Evolutionary conservation across 768 basidiomycete species (phyloP), one percentile per base, ranked within the genome.

Genomic region (Lyophyllum atratum): DNA sequence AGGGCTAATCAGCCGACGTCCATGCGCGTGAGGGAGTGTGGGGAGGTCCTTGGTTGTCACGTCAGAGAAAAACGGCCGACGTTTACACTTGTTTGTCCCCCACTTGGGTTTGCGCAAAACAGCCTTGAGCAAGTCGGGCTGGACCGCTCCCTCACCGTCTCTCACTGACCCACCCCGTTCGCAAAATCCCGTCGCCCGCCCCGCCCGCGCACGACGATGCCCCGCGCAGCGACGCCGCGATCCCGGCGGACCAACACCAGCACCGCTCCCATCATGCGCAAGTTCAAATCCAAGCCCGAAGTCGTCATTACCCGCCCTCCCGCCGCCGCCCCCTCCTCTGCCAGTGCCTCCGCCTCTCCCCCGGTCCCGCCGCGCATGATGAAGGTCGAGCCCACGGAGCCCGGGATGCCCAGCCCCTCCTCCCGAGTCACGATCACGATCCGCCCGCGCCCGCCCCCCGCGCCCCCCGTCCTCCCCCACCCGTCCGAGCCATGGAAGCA

Each of bases 401-500:
- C 4, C 34, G 34, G 34, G 11, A 3, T 37, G 11, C 4, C 11
- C 29, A 5, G 6, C 34, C 34, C 34, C 34, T 6, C 34, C 9
- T 8, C 7, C 43, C 22, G 29, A 46, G 29, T 43, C 40, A 25
- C 51, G 25, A 44, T 43, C 26, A 52, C 21, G 12, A 21, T 52
- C 48, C 49, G 12, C 33, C 40, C 42, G 21, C 44, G 43, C 2
- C 22, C 54, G 2, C 34, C 11, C 34, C 34, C n/a, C n/a, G n/a
- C 34, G 34, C 52, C 46, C 37, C 24, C 25, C 47, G 10, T 33
- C 10, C 52, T 45, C 4, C 3, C 49, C n/a, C 19, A 51, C 10
- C 55, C 56, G 25, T 40, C 22, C 22, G 56, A 58, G 37, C 72
- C 72, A 1, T 77, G 76, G 76, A 64, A 67, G 21, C 76, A 78